Conservation (phyloP, 192 early-diverging fungal species). For the Umbelopsis sp. region DNA sequence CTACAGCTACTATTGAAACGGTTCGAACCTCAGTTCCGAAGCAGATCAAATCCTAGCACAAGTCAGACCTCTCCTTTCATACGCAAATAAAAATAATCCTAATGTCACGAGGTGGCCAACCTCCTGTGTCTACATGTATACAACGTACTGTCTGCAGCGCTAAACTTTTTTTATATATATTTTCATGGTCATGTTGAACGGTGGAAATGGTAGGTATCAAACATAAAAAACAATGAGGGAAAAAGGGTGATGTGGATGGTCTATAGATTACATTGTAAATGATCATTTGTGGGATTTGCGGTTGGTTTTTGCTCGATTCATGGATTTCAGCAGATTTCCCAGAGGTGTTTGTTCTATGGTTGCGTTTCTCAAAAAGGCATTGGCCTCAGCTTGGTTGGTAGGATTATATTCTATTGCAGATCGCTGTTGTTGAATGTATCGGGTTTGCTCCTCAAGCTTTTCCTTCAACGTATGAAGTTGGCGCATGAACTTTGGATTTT, state of each 20-base stretch:
- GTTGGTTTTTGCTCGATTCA: conserved; percentile 23
- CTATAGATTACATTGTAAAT: conserved; percentile 20
- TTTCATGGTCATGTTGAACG: not conserved
- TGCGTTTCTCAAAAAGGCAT: conserved; percentile 32
- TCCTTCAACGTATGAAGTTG: conserved; percentile 79
- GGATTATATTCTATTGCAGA: conserved; percentile 66
- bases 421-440: conserved; percentile 78
- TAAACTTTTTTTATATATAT: not conserved
- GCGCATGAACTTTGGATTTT: conserved; percentile 76
- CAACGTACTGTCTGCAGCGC: not conserved
- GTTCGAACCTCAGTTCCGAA: conserved; percentile 11
- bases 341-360: conserved; percentile 34
- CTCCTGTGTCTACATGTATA: not conserved
- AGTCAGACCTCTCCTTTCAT: not conserved
- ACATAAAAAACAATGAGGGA: conserved; percentile 10
- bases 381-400: conserved; percentile 49
- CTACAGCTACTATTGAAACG: not conserved
- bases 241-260: conserved; percentile 14
- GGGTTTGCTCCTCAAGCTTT: conserved; percentile 81
- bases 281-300: conserved; percentile 17
- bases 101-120: not conserved
- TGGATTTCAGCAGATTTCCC: conserved; percentile 36
- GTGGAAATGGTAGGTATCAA: conserved; percentile 10
- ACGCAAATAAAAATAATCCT: not conserved
- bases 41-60: conserved; percentile 2